Conservation (phyloP, 192 early-diverging fungal genomes). For the Rhizophagus clarus region DNA sequence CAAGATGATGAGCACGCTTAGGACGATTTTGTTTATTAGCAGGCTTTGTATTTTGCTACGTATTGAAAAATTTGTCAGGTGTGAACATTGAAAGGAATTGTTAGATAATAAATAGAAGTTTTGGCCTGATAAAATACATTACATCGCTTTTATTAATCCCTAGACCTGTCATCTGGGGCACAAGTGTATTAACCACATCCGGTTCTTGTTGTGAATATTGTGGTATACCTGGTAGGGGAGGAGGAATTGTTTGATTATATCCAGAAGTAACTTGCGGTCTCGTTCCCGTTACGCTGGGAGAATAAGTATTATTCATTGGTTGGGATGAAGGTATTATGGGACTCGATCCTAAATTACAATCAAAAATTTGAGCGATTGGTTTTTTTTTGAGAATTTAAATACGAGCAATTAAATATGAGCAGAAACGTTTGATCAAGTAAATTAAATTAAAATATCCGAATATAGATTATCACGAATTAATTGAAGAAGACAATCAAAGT, state of each 20-base stretch:
- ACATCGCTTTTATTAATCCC: conserved; percentile 14
- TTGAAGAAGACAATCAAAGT: background rate
- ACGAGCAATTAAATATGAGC: background rate
- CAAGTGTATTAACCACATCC: conserved; percentile 12
- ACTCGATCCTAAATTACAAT: background rate
- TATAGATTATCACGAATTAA: background rate
- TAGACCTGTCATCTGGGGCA: conserved; percentile 27
- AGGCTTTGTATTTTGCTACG: background rate
- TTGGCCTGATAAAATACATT: conserved; percentile 12
- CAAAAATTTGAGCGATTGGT: background rate
- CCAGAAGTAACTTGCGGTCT: background rate
- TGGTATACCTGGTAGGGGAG: background rate
- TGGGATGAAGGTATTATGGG: background rate
- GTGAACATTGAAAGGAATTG: background rate
- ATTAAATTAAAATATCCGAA: background rate
- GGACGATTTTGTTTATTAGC: background rate
- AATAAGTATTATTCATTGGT: background rate
- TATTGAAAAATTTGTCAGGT: background rate
- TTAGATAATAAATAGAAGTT: background rate
- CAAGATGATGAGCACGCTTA: conserved; percentile 13
- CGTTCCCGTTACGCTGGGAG: conserved; percentile 34
- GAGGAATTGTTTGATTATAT: conserved; percentile 13
- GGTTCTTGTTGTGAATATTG: conserved; percentile 18
- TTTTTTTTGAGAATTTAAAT: background rate
- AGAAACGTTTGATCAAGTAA: background rate